These are phyloP conservation scores for Sindora glabra DNA, from an alignment of 306 rosid genomes.

Conservation along the genomic window DNA sequence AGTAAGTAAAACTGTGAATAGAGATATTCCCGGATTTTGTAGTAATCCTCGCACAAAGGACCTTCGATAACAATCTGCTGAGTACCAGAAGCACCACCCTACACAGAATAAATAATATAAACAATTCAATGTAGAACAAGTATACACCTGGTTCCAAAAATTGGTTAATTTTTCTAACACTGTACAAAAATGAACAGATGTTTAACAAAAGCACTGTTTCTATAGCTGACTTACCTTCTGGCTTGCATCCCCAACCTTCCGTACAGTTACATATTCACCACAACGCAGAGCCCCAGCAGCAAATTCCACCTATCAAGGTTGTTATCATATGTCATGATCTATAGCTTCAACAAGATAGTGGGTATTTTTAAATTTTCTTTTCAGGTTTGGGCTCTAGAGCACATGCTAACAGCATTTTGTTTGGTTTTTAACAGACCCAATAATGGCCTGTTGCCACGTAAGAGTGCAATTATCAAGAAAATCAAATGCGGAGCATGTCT, in stretches of 20 bases:
- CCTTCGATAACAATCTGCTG: constrained; percentile 93
- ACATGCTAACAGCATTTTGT: background rate
- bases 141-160: constrained; percentile 3
- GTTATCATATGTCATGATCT: background rate
- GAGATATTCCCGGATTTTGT: constrained; percentile 70
- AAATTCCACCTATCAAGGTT: constrained; percentile 73
- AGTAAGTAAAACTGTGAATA: constrained; percentile 84
- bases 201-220: constrained; percentile 10
- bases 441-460: background rate
- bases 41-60: constrained; percentile 82
- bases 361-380: background rate
- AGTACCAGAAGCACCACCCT: constrained; percentile 86
- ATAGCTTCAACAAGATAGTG: background rate
- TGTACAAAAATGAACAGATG: constrained; percentile 7
- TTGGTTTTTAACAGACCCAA: background rate
- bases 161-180: background rate
- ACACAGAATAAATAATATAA: background rate
- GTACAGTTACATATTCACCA: constrained; percentile 81
- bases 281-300: constrained; percentile 85
- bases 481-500: background rate
- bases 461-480: background rate
- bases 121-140: constrained; percentile 9
- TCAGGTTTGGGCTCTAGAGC: background rate
- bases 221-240: constrained; percentile 89
- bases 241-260: constrained; percentile 84